A percentile compares a stretch with the other conserved stretches of the same genome.
These are phyloP conservation scores for Cladochytrium replicatum DNA, from an alignment of 192 early-diverging fungal species.

Conservation along the genomic window DNA sequence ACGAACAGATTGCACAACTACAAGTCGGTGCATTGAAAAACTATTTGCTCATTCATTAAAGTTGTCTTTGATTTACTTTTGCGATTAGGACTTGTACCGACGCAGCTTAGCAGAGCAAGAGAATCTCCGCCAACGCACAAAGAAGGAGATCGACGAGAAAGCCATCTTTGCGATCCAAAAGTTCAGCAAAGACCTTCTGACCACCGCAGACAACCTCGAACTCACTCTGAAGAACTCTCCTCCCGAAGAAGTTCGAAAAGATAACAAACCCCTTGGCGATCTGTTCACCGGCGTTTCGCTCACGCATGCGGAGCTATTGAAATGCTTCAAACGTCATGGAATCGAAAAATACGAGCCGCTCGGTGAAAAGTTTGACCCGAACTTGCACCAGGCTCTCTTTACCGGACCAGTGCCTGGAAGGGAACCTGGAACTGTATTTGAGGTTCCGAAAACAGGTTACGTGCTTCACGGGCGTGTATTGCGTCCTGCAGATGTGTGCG, in stretches of 20 bases:
- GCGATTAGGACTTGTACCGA: slow-evolving; percentile 69
- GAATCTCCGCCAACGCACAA: slow-evolving; percentile 84
- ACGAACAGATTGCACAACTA: slow-evolving; percentile 69
- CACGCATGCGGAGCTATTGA: slow-evolving; percentile 78
- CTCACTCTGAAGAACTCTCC: slow-evolving; percentile 87
- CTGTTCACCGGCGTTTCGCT: slow-evolving; percentile 81
- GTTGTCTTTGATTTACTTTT: not conserved
- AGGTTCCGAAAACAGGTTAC: slow-evolving; percentile 91
- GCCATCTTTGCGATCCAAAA: slow-evolving; percentile 89
- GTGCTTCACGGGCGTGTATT: slow-evolving; percentile 83
- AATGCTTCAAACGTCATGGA: slow-evolving; percentile 78
- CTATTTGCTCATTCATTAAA: not conserved
- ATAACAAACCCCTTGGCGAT: slow-evolving; percentile 48
- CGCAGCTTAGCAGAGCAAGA: slow-evolving; percentile 92
- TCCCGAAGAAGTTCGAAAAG: slow-evolving; percentile 50
- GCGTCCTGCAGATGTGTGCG: slow-evolving; percentile 92
- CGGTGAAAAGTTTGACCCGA: slow-evolving; percentile 89
- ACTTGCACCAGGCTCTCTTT: slow-evolving; percentile 90
- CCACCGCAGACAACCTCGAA: slow-evolving; percentile 80
- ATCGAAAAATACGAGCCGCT: slow-evolving; percentile 71
- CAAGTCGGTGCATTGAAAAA: slow-evolving; percentile 50
- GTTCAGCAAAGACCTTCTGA: slow-evolving; percentile 94
- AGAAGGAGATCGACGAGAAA: slow-evolving; percentile 71
- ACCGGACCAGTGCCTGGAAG: slow-evolving; percentile 82
- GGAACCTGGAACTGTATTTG: slow-evolving; percentile 75